These are phyloP conservation scores for Stagonosporopsis cucurbitacearum DNA, from an alignment of 2,329 filamentous ascomycete genomes.

Conservation along the genomic window DNA sequence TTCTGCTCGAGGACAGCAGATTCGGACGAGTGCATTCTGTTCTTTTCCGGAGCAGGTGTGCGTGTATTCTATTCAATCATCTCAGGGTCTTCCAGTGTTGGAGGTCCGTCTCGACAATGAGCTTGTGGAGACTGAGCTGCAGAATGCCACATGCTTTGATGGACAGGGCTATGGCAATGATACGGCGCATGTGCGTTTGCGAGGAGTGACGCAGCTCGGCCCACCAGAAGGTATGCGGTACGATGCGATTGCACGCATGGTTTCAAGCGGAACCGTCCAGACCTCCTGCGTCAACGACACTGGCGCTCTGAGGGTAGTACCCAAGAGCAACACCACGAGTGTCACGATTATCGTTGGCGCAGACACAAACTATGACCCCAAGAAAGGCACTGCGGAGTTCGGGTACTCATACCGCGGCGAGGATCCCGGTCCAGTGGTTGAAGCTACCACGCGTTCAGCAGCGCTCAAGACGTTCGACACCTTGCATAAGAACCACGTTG, in stretches of 20 bases:
- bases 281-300: slow-evolving; percentile 18
- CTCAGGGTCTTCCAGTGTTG: slow-evolving; percentile 50
- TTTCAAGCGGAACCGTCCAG: slow-evolving; percentile 22
- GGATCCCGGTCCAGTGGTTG: slow-evolving; percentile 53
- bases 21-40: slow-evolving; percentile 54
- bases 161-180: slow-evolving; percentile 38
- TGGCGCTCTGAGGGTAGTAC: slow-evolving; percentile 17
- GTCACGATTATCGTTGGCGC: slow-evolving; percentile 54
- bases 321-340: slow-evolving; percentile 23
- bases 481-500: slow-evolving; percentile 48
- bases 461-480: slow-evolving; percentile 39
- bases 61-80: slow-evolving; percentile 46
- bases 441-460: slow-evolving; percentile 44
- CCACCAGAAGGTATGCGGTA: slow-evolving; percentile 56
- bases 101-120: slow-evolving; percentile 54
- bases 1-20: slow-evolving; percentile 35
- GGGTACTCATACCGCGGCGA: slow-evolving; percentile 58
- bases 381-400: slow-evolving; percentile 53
- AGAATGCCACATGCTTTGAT: slow-evolving; percentile 43
- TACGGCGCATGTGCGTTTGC: slow-evolving; percentile 31
- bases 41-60: slow-evolving; percentile 53
- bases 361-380: slow-evolving; percentile 59
- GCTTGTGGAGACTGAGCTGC: slow-evolving; percentile 38
- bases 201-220: slow-evolving; percentile 48
- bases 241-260: slow-evolving; percentile 47